Evolutionary conservation across 1,284 basidiomycete genomes (phyloP).

Genomic region (Boletus mariae): DNA sequence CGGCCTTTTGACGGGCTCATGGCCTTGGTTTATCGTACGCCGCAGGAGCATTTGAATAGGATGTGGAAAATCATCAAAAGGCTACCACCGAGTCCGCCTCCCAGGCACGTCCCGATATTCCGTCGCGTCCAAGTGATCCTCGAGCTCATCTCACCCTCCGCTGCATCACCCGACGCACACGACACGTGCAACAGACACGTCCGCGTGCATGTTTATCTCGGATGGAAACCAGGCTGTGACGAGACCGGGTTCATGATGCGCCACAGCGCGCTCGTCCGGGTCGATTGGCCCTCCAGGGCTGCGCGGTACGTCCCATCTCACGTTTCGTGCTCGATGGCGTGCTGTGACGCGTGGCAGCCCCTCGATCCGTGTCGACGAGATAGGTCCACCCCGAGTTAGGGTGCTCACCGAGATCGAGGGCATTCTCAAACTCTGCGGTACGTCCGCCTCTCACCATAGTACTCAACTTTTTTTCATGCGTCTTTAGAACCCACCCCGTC

Average conservation of each 20-base stretch:
- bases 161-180: too few relatives aligned
- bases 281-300: slow-evolving; percentile 20
- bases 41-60: slow-evolving; percentile 27
- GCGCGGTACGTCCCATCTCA: slow-evolving; percentile 16
- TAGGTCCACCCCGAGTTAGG: slow-evolving; percentile 16
- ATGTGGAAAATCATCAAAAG: slow-evolving; percentile 23
- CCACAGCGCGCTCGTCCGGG: slow-evolving; percentile 18
- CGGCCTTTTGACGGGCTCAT: too few relatives aligned
- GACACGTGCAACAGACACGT: slow-evolving; percentile 22
- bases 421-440: slow-evolving; percentile 31
- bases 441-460: not conserved
- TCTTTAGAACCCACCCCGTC: slow-evolving; percentile 29
- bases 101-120: slow-evolving; percentile 4
- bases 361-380: slow-evolving; percentile 27
- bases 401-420: slow-evolving; percentile 29
- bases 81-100: slow-evolving; percentile 10
- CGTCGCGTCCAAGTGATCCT: too few relatives aligned
- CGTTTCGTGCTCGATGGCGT: not conserved
- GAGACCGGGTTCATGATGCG: slow-evolving; percentile 25
- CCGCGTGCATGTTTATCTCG: slow-evolving; percentile 31
- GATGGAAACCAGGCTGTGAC: slow-evolving; percentile 26
- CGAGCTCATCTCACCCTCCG: too few relatives aligned
- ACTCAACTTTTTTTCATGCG: too few relatives aligned
- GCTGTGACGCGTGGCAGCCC: slow-evolving; percentile 12
- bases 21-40: slow-evolving; percentile 19